Evolutionary conservation across 1,139 yeast species (phyloP), one percentile per base, ranked within the genome.

Genomic region (Suzukiozyma palmioleophila): DNA sequence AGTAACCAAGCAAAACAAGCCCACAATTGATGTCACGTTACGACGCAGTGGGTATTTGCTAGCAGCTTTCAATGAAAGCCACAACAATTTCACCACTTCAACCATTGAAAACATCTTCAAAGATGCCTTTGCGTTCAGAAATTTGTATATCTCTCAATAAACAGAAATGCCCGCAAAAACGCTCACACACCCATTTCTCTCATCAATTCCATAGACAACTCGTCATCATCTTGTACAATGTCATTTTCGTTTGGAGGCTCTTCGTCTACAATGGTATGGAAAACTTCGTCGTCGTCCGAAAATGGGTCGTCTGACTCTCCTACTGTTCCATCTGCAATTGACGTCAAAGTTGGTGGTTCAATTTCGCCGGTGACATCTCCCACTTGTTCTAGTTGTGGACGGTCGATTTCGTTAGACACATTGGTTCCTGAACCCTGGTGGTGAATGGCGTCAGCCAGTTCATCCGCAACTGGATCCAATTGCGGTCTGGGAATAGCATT

Each of bases 41-140:
- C 65, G 76, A 44, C 66, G 77, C 12, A 83, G 84, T 1, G 87
- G 87, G 0, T 81, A 66, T 46, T 52, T 81, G 32, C 63, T 82
- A 48, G 79, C 75, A 1, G 70, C 75, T 10, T 78, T 79, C 50
- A 65, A 64, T 38, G 59, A 64, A 30, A 46, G 50, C 3, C 27
- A 36, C 0, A 53, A 57, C 21, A 58, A 61, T 22, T 33, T 33
- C 26, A 25, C 36, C 14, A 26, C 30, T 3, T 10, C 26, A 25
- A 25, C 26, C 14, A 33, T 33, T 22, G 30, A 33, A 11, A 33
- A 33, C 11, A 29, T 22, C 26, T 26, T 25, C 43, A 61, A 59
- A 37, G 63, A 66, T 48, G 64, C 68, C 3, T 53, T 68, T 31
- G 54, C 67, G 11, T 57, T 71, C 39, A 63, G 78, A 44, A 63